Evolutionary conservation across 176 grass and related monocot species (phyloP).

Genomic region (Bromus sterilis): DNA sequence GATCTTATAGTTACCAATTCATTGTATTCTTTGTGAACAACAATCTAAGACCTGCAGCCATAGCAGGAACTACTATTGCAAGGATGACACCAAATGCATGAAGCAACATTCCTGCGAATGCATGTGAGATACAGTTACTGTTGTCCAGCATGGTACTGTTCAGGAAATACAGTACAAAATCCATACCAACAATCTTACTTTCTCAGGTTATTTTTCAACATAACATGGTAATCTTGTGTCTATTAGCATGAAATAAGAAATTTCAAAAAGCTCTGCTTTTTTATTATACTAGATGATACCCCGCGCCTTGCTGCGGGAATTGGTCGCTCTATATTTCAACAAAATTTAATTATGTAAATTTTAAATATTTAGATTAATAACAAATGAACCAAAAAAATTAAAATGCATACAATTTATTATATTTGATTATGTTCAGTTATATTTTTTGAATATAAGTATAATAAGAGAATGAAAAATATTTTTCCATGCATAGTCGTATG

Average conservation of each 20-base stretch:
- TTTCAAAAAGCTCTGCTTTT: neutral
- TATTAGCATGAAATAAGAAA: neutral
- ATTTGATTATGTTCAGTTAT: no score
- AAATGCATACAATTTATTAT: no score
- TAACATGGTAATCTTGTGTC: neutral
- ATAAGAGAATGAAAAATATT: no score
- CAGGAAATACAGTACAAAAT: neutral
- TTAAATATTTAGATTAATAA: no score
- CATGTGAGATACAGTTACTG: constrained; percentile 28
- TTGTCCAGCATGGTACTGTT: neutral
- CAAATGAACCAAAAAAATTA: no score
- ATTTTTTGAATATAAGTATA: no score
- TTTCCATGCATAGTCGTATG: no score
- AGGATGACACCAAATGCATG: constrained; percentile 68
- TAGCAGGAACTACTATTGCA: constrained; percentile 71
- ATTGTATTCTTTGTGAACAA: constrained; percentile 88
- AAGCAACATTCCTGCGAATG: constrained; percentile 73
- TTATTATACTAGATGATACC: no score
- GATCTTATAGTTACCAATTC: constrained; percentile 76
- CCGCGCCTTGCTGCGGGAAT: no score
- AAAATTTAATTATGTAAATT: no score
- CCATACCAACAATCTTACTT: neutral
- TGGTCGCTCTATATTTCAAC: neutral
- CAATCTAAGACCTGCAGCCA: constrained; percentile 69
- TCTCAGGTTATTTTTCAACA: constrained; percentile 5